Base-by-base conservation (phyloP, 164 flowering plant species). In the Malania oleifera region DNA sequence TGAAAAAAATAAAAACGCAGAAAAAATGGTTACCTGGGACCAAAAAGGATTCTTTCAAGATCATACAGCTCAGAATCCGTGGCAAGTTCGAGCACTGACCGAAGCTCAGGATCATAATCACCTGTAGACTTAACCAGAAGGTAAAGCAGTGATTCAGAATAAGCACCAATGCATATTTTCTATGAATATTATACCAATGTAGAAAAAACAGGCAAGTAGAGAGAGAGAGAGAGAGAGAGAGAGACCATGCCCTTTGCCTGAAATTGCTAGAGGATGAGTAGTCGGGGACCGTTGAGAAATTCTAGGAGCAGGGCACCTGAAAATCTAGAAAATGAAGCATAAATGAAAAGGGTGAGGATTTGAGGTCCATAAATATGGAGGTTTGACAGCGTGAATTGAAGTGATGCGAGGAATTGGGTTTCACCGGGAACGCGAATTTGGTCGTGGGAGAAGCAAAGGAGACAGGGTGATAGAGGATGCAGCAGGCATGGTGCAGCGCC, bases 61-160 rank as follows among this genome's bases (percentile, higher is more conserved):
- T 92, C 93, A 61, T 72, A 82, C 60, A 92, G 66, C 61, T 92
- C 98, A 29, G 91, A 74, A 46, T 84, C 85, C 0, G 96, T 82
- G 17, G 98, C 98, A 0, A 92, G 77, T 60, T 89, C 89, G 51
- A 92, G 90, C 65, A 87, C 98, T 3, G 53, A 43, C 19, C 89
- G 77, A 15, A 92, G 81, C 70, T 89, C 96, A 0, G 91, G 93
- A 77, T 92, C 98, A 65, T 51, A 77, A 23, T 59, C 41, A 50
- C 73, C 89, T 87, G 64, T 15, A 51, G 28, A 66, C 46, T 15
- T 40, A 52, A 54, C 22, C 17, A 14, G 52, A 37, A 31, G 44
- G 28, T 18, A 25, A 22, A 25, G 19, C 40, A 19, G 28, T 23
- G 5, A 44, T 31, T 9, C 35, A 31, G 9, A 31, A 4, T 31